These are phyloP conservation scores for Aspergillus felis DNA, from an alignment of 2,329 filamentous ascomycete genomes.

Conservation along the genomic window DNA sequence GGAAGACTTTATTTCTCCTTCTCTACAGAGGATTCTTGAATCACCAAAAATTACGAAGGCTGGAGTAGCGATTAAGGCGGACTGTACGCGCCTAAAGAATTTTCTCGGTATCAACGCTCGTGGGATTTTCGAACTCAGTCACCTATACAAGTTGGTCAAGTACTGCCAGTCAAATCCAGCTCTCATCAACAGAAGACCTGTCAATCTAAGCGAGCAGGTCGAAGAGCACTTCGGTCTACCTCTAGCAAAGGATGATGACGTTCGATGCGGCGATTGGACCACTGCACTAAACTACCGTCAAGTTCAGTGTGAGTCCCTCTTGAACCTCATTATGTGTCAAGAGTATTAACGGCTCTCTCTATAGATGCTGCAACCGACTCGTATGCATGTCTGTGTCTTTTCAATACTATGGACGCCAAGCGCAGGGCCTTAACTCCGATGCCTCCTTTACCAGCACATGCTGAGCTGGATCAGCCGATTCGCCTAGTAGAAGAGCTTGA, in stretches of 20 bases:
- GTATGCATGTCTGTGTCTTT: conserved; percentile 74
- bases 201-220: conserved; percentile 67
- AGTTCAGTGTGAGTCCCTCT: conserved; percentile 58
- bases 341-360: conserved; percentile 17
- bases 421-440: conserved; percentile 62
- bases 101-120: conserved; percentile 60
- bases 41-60: conserved; percentile 65
- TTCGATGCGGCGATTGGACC: conserved; percentile 74
- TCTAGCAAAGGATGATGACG: conserved; percentile 66
- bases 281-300: conserved; percentile 59
- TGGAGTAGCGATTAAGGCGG: conserved; percentile 72
- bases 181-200: conserved; percentile 62
- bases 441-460: conserved; percentile 66
- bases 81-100: conserved; percentile 65
- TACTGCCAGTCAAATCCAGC: conserved; percentile 53
- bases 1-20: conserved; percentile 62
- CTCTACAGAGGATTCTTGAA: conserved; percentile 69
- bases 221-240: conserved; percentile 68
- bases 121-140: conserved; percentile 75
- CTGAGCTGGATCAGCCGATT: conserved; percentile 65
- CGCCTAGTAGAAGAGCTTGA: conserved; percentile 4
- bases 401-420: conserved; percentile 65
- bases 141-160: conserved; percentile 74
- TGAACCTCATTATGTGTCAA: conserved; percentile 16
- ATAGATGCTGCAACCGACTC: conserved; percentile 76